A percentile compares a stretch with the other conserved stretches of the same genome.
Conservation (phyloP, 2,329 filamentous ascomycete species). For the Epichloe elymi region DNA sequence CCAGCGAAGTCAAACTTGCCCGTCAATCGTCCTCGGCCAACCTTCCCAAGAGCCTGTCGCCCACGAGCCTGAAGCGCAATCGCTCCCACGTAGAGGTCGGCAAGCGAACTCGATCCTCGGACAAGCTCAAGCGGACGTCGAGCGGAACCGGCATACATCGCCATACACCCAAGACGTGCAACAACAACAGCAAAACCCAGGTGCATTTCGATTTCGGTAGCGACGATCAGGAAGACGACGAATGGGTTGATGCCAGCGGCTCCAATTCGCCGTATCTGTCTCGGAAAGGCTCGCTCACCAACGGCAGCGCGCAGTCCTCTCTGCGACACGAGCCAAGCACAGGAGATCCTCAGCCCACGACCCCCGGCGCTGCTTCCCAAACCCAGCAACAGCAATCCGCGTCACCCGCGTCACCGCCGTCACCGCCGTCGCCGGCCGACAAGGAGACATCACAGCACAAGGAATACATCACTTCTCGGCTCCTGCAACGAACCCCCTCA, state of each 20-base stretch:
- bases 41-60: conserved; percentile 41
- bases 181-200: conserved; percentile 35
- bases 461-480: conserved; percentile 52
- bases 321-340: conserved; percentile 24
- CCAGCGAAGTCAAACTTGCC: conserved; percentile 37
- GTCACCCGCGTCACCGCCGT: background rate
- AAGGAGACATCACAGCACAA: conserved; percentile 39
- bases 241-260: conserved; percentile 54
- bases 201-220: conserved; percentile 53
- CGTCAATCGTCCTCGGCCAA: conserved; percentile 29
- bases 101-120: conserved; percentile 37
- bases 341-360: conserved; percentile 22
- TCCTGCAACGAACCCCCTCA: conserved; percentile 51
- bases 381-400: conserved; percentile 1
- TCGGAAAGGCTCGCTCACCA: conserved; percentile 30
- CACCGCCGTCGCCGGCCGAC: conserved; percentile 15
- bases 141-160: conserved; percentile 34
- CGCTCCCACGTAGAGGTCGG: conserved; percentile 43
- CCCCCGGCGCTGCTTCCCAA: conserved; percentile 16
- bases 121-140: conserved; percentile 38
- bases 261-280: conserved; percentile 46
- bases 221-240: conserved; percentile 39
- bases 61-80: conserved; percentile 45
- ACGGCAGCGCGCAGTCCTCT: conserved; percentile 35
- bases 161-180: conserved; percentile 27